Evolutionary conservation across 805 yeast genomes (phyloP), one percentile per base, ranked within the genome.

Genomic region (Millerozyma acaciae): DNA sequence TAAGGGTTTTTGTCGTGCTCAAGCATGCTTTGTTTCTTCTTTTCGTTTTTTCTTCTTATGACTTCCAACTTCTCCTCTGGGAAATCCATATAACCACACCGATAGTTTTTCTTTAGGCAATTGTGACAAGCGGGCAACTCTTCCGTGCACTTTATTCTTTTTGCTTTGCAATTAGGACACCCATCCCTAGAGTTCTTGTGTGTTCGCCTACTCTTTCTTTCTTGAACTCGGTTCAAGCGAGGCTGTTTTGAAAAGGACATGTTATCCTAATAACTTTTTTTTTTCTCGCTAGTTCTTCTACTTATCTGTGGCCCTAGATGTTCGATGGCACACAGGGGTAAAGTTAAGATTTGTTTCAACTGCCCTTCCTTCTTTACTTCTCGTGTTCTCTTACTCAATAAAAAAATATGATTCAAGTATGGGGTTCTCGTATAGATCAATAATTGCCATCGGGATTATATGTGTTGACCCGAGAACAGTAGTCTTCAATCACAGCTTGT

Each of bases 131-230:
- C 44, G 6, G 72, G 72, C 9, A 66, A 53, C 34, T 66, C 70
- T 37, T 66, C 72, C 3, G 63, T 44, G 35, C 71, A 66, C 38
- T 65, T 66, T 46, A 66, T 64, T 40, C 72, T 47, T 37, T 60
- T 65, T 14, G 60, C 57, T 32, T 64, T 59, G 47, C 72, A 66
- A 44, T 65, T 66, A 5, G 72, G 70, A 35, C 71, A 66, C 7
- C 68, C 62, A 45, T 66, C 72, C 27, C 67, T 49, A 2, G 61
- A 55, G 34, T 48, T 68, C 39, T 45, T 68, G 43, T 43, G 68
- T 39, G 59, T 59, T 47, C 57, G 61, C 55, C 63, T 51, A 48
- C 53, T 52, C 38, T 47, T 54, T 28, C 57, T 43, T 43, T 48
- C 62, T 9, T 36, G 20, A 6, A 24, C 19, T 19, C 35, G 17